Conservation (phyloP, 495 filamentous ascomycete species). For the Pyronema domesticum region DNA sequence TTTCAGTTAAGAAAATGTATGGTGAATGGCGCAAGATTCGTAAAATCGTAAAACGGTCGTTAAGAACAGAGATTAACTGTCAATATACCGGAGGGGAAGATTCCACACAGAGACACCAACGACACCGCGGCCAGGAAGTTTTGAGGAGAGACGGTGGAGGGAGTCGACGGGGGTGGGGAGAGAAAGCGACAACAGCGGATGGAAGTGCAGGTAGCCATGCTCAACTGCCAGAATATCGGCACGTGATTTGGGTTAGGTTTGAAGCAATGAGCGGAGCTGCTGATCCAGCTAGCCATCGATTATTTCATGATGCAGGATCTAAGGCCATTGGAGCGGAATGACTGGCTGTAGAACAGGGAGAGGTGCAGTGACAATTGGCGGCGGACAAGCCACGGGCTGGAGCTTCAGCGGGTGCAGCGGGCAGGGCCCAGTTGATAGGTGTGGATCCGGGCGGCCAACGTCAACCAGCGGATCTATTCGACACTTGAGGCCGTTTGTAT, state of each 20-base stretch:
- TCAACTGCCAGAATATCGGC: no score
- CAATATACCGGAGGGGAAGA: background rate
- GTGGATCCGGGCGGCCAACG: no score
- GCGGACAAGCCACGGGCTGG: background rate
- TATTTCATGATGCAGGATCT: no score
- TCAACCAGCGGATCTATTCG: no score
- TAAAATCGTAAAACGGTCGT: conserved; percentile 21
- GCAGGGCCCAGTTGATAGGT: no score
- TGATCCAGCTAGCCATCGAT: no score
- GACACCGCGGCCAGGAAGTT: background rate
- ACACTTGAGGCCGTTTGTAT: no score
- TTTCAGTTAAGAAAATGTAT: background rate
- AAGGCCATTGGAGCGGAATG: no score
- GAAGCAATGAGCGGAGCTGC: no score
- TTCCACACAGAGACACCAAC: background rate
- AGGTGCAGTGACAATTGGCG: background rate
- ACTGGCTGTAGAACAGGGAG: background rate
- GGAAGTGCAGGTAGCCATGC: no score
- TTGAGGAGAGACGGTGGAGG: background rate
- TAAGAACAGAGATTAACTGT: background rate
- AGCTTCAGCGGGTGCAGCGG: background rate
- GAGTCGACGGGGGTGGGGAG: background rate
- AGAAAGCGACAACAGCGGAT: background rate
- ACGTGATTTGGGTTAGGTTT: no score
- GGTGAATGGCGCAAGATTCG: conserved; percentile 5